A percentile compares a stretch with the other conserved stretches of the same genome.
These are phyloP conservation scores for Plenodomus lindquistii DNA, from an alignment of 2,329 filamentous ascomycete genomes.

Conservation along the genomic window DNA sequence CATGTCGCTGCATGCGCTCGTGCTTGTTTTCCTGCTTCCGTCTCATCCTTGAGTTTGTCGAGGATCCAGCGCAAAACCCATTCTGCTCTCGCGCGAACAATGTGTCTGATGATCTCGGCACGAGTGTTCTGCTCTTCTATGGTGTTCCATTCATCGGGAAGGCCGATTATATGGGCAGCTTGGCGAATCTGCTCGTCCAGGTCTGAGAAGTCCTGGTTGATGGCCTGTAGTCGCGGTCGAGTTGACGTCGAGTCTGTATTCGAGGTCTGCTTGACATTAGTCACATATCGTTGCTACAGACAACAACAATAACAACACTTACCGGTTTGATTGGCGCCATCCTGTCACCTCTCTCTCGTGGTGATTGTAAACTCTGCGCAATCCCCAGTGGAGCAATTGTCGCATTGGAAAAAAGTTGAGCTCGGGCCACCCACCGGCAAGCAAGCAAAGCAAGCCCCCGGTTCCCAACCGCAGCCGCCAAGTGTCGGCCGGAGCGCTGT, in stretches of 20 bases:
- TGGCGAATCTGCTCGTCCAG: conserved; percentile 47
- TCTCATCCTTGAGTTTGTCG: conserved; percentile 58
- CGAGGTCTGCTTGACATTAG: conserved; percentile 13
- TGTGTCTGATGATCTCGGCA: conserved; percentile 7
- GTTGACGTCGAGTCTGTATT: conserved; percentile 28
- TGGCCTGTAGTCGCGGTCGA: conserved; percentile 44
- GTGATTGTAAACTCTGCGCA: conserved; percentile 4
- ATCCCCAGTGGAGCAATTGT: background rate
- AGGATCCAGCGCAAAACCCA: conserved; percentile 70
- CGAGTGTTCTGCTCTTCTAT: conserved; percentile 13
- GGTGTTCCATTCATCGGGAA: conserved; percentile 35
- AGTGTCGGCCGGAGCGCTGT: conserved; percentile 18
- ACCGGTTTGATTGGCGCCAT: conserved; percentile 32
- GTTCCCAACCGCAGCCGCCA: conserved; percentile 22
- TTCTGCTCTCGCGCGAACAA: conserved; percentile 56
- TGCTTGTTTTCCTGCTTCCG: conserved; percentile 41
- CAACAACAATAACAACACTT: background rate
- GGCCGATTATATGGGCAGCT: conserved; percentile 46
- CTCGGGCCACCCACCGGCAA: conserved; percentile 17
- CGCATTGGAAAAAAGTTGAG: conserved; percentile 21
- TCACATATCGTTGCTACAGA: background rate
- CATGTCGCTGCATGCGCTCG: conserved; percentile 53
- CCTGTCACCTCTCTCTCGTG: conserved; percentile 9
- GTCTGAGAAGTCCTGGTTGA: conserved; percentile 44
- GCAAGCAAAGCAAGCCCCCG: too few relatives aligned